Evolutionary conservation across 768 basidiomycete species (phyloP).

Genomic region (Mycena indigotica): DNA sequence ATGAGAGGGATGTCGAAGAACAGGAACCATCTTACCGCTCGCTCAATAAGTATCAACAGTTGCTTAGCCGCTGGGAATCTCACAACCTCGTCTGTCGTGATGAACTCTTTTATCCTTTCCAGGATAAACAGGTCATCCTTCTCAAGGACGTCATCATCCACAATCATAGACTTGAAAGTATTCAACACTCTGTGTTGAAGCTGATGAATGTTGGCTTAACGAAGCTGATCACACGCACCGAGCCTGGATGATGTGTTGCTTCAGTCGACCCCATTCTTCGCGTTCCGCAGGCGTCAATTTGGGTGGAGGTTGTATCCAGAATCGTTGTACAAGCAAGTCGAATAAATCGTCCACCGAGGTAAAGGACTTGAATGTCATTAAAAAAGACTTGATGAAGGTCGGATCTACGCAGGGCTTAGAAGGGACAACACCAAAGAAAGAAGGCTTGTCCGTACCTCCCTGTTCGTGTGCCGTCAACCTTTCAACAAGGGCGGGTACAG

Average conservation of each 20-base stretch:
- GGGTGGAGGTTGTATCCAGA: conserved; percentile 74
- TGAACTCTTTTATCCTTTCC: conserved; percentile 79
- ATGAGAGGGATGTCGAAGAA: conserved; percentile 6
- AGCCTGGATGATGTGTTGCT: conserved; percentile 84
- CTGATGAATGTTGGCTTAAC: conserved; percentile 4
- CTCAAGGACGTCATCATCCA: conserved; percentile 80
- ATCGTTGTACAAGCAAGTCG: conserved; percentile 78
- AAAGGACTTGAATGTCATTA: conserved; percentile 97
- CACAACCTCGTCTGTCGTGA: conserved; percentile 63
- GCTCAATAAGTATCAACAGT: conserved; percentile 72
- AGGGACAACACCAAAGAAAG: conserved; percentile 4
- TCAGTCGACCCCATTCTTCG: conserved; percentile 80
- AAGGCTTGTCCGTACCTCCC: conserved; percentile 57
- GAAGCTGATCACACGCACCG: conserved; percentile 57
- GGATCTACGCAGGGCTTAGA: conserved; percentile 52
- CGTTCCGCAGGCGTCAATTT: conserved; percentile 62
- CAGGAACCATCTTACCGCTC: conserved; percentile 59
- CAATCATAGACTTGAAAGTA: conserved; percentile 86
- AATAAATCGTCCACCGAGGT: conserved; percentile 82
- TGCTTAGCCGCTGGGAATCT: conserved; percentile 74
- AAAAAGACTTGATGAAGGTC: conserved; percentile 83
- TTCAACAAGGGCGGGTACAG: conserved; percentile 82
- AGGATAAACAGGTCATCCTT: conserved; percentile 85
- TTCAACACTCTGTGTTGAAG: conserved; percentile 76
- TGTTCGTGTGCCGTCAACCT: conserved; percentile 90